A percentile compares a stretch with the other conserved stretches of the same genome.
Evolutionary conservation across 305 asterid genomes (phyloP).

Genomic region (Fraxinus dipetala): DNA sequence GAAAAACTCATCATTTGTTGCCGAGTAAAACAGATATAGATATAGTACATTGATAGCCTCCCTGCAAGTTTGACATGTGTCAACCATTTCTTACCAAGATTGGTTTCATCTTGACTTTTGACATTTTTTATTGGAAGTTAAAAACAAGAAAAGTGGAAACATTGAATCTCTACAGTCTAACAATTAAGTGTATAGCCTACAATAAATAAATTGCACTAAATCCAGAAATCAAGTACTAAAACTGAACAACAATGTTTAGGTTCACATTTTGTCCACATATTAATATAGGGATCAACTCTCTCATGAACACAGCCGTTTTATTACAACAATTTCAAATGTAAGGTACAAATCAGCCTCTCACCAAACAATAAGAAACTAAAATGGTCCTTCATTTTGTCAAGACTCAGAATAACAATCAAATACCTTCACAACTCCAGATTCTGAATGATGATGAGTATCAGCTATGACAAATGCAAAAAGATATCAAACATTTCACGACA

Average conservation of each 20-base stretch:
- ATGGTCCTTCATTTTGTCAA: background rate
- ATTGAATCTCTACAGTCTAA: background rate
- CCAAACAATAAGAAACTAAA: background rate
- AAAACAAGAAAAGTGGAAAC: background rate
- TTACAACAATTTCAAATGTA: background rate
- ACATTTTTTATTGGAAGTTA: background rate
- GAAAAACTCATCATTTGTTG: constrained; percentile 1
- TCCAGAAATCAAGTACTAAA: background rate
- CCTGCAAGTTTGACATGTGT: background rate
- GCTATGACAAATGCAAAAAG: background rate
- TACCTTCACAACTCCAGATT: background rate
- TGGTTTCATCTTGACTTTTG: background rate
- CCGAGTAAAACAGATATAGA: background rate
- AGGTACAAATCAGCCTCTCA: background rate
- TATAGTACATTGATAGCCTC: background rate
- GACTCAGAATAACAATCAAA: background rate
- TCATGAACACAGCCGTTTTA: background rate
- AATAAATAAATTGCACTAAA: background rate
- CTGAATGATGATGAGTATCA: background rate
- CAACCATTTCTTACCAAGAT: background rate
- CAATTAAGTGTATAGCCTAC: background rate
- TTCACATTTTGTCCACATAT: background rate
- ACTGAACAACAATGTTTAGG: background rate
- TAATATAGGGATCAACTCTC: background rate
- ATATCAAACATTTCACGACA: background rate